Conservation (phyloP, 2,329 filamentous ascomycete species). For the Aspergillus eucalypticola region DNA sequence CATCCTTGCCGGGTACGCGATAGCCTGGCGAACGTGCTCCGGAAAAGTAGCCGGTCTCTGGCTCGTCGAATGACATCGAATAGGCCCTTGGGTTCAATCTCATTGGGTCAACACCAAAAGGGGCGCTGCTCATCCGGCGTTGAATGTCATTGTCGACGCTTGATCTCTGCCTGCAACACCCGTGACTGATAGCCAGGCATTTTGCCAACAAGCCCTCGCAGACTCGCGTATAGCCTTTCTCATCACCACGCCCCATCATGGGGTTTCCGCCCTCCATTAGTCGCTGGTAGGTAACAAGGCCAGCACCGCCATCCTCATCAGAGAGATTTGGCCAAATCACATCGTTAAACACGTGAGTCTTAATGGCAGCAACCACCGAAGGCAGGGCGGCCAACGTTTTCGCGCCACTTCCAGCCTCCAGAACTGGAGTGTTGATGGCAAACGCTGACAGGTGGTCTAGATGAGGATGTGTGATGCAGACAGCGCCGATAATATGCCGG, state of each 20-base stretch:
- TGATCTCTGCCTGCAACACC: slow-evolving; percentile 77
- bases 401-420: slow-evolving; percentile 72
- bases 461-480: slow-evolving; percentile 95
- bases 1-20: slow-evolving; percentile 11
- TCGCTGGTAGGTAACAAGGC: slow-evolving; percentile 85
- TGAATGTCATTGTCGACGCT: slow-evolving; percentile 50
- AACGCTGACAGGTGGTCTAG: slow-evolving; percentile 91
- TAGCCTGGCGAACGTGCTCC: slow-evolving; percentile 32
- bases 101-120: slow-evolving; percentile 50
- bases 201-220: slow-evolving; percentile 88
- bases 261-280: slow-evolving; percentile 86
- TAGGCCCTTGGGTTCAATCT: slow-evolving; percentile 43
- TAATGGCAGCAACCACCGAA: slow-evolving; percentile 87
- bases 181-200: slow-evolving; percentile 84
- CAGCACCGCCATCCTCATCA: slow-evolving; percentile 92
- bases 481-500: slow-evolving; percentile 76
- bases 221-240: slow-evolving; percentile 81
- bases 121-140: slow-evolving; percentile 56
- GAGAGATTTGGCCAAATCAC: slow-evolving; percentile 97
- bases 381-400: slow-evolving; percentile 86
- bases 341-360: slow-evolving; percentile 95
- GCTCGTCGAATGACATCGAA: slow-evolving; percentile 30
- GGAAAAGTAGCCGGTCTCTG: slow-evolving; percentile 23
- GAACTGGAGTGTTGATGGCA: slow-evolving; percentile 87
- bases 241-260: slow-evolving; percentile 76